Percentiles rank a stretch among this genome's conserved stretches.
Evolutionary conservation across 495 filamentous ascomycete species (phyloP).

Genomic region (Hypomontagnella monticulosa): DNA sequence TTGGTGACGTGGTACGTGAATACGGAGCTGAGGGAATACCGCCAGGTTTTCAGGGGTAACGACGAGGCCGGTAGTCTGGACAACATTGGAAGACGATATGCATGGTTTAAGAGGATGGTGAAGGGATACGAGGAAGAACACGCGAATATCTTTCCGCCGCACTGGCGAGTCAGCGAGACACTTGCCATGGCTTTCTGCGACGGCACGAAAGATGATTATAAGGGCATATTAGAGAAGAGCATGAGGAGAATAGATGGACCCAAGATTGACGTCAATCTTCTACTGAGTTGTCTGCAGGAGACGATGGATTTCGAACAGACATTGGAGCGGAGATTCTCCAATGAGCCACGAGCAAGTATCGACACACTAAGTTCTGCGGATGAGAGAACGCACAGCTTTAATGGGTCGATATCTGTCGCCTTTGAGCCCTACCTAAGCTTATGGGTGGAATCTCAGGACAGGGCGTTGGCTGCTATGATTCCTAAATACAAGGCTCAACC

Average conservation of each 20-base stretch:
- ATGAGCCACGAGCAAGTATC: constrained; percentile 81
- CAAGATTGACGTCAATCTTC: constrained; percentile 87
- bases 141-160: constrained; percentile 82
- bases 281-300: constrained; percentile 93
- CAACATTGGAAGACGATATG: constrained; percentile 93
- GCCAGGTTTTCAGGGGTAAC: constrained; percentile 93
- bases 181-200: constrained; percentile 95
- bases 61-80: constrained; percentile 97
- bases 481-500: constrained; percentile 90
- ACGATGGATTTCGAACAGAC: constrained; percentile 97
- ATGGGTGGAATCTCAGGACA: constrained; percentile 97
- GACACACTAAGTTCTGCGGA: constrained; percentile 87
- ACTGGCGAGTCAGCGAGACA: constrained; percentile 90
- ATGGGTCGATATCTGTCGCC: constrained; percentile 93
- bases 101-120: constrained; percentile 95
- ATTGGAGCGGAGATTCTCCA: constrained; percentile 84
- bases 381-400: constrained; percentile 80
- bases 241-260: constrained; percentile 81
- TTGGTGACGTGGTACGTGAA: constrained; percentile 98
- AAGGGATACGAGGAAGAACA: constrained; percentile 98
- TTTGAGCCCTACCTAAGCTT: constrained; percentile 97
- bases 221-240: constrained; percentile 86
- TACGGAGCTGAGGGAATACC: constrained; percentile 93
- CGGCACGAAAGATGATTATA: constrained; percentile 93
- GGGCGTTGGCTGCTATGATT: constrained; percentile 83